Evolutionary conservation across 1,284 basidiomycete genomes (phyloP).

Genomic region (Leccinum angustisporum): DNA sequence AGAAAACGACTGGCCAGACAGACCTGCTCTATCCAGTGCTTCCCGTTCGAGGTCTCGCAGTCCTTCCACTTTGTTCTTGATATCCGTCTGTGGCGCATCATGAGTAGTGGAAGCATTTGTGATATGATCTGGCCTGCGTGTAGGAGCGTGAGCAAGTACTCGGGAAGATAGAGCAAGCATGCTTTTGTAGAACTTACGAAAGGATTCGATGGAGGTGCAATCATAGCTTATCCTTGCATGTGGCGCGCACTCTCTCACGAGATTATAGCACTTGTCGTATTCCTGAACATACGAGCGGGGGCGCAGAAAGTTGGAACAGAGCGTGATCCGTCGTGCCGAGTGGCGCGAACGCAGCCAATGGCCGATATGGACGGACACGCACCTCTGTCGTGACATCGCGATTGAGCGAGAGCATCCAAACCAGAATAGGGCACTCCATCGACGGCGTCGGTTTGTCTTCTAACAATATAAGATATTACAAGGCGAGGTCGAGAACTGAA

Average conservation of each 20-base stretch:
- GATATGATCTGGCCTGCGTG: constrained; percentile 63
- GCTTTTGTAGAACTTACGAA: constrained; percentile 49
- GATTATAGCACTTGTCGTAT: constrained; percentile 61
- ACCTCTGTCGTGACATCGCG: constrained; percentile 68
- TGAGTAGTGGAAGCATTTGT: constrained; percentile 73
- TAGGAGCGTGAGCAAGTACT: background rate
- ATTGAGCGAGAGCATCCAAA: constrained; percentile 77
- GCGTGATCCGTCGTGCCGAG: constrained; percentile 7
- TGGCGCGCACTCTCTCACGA: constrained; percentile 55
- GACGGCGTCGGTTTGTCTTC: background rate
- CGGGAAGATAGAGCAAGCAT: background rate
- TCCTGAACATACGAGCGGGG: constrained; percentile 45
- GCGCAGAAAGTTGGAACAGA: background rate
- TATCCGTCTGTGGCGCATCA: constrained; percentile 81
- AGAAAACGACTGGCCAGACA: constrained; percentile 21
- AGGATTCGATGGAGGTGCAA: constrained; percentile 56
- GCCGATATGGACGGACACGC: constrained; percentile 21
- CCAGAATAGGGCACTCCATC: constrained; percentile 64
- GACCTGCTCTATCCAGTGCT: constrained; percentile 81
- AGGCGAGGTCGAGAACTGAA: constrained; percentile 4
- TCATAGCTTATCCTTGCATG: constrained; percentile 53
- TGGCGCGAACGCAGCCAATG: background rate
- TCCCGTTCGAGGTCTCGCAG: constrained; percentile 56
- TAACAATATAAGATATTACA: constrained; percentile 4
- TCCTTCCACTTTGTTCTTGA: constrained; percentile 73